Conservation (phyloP, 257 asterid species). For the Forsythia suspensa region DNA sequence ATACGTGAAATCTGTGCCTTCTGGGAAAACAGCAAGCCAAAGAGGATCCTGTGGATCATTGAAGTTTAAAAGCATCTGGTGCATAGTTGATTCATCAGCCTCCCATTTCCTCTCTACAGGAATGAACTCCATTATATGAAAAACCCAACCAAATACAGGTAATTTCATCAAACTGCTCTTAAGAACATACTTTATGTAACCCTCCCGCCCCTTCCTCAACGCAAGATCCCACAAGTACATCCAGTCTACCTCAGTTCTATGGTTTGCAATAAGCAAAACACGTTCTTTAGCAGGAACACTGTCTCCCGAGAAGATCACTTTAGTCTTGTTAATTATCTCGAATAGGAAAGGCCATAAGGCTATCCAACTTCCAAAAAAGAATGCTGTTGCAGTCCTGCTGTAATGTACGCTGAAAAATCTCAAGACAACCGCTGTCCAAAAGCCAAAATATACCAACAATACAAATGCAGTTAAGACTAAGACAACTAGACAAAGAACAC, state of each 20-base stretch:
- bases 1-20: slow-evolving; percentile 97
- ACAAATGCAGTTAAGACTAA: slow-evolving; percentile 72
- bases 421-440: slow-evolving; percentile 58
- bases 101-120: slow-evolving; percentile 92
- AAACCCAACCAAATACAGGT: slow-evolving; percentile 90
- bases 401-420: slow-evolving; percentile 58
- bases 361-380: slow-evolving; percentile 77
- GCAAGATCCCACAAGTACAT: slow-evolving; percentile 98
- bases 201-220: slow-evolving; percentile 64
- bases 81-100: slow-evolving; percentile 60
- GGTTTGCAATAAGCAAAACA: slow-evolving; percentile 72
- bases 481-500: slow-evolving; percentile 59
- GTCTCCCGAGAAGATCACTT: slow-evolving; percentile 83
- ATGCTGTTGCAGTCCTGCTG: slow-evolving; percentile 65
- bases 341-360: slow-evolving; percentile 92
- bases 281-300: slow-evolving; percentile 63
- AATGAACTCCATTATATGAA: slow-evolving; percentile 82
- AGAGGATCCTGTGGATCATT: slow-evolving; percentile 64
- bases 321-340: slow-evolving; percentile 73
- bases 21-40: slow-evolving; percentile 94
- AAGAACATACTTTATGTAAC: slow-evolving; percentile 69
- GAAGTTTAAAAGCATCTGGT: slow-evolving; percentile 53
- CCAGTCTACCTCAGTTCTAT: slow-evolving; percentile 95
- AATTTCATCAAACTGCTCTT: slow-evolving; percentile 88
- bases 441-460: slow-evolving; percentile 62